Base-by-base conservation (phyloP, 1,139 yeast genomes). In the Williopsis jadinii region DNA sequence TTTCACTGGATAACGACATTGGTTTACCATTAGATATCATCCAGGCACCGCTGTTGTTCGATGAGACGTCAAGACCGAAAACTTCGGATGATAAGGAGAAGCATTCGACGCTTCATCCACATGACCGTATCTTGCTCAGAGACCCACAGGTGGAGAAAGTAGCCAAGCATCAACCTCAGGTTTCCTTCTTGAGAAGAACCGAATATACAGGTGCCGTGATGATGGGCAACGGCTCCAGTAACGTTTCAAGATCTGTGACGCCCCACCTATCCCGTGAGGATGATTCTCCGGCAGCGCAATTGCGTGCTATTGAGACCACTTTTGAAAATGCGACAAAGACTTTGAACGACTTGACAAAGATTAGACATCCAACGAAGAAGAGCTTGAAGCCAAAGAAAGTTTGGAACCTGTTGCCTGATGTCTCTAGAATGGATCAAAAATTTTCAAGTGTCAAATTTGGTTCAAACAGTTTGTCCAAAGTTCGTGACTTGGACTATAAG, bases 151-250 rank as follows among this genome's bases (percentile, higher is more conserved):
- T 66, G 67, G 62, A 77, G 68, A 58, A 71, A 75, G 36, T 78
- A 65, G 58, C 81, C 70, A 47, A 77, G 68, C 46, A 62, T 11
- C 67, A 68, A 36, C 71, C 74, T 6, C 72, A 72, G 34, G 97
- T 90, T 26, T 77, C 95, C 14, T 90, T 90, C 66, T 73, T 90
- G 59, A 80, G 97, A 66, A 80, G 97, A 67, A 90, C 97, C 0
- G 97, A 92, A 61, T 92, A 92, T 61, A 84, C 87, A 24, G 54
- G 53, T 3, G 45, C 55, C 12, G 36, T n/a, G 3, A 42, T 42
- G n/a, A 30, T 35, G n/a, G 39, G 39, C 10, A 31, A 15, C 9
- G 14, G 30, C 14, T 28, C 46, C 1, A 10, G 28, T 2, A 41
- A 34, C n/a, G 28, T 11, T 1, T 44, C 52, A 8, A 47, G 51